Evolutionary conservation across 2,329 filamentous ascomycete species (phyloP).

Genomic region (Lasiodiplodia gonubiensis): DNA sequence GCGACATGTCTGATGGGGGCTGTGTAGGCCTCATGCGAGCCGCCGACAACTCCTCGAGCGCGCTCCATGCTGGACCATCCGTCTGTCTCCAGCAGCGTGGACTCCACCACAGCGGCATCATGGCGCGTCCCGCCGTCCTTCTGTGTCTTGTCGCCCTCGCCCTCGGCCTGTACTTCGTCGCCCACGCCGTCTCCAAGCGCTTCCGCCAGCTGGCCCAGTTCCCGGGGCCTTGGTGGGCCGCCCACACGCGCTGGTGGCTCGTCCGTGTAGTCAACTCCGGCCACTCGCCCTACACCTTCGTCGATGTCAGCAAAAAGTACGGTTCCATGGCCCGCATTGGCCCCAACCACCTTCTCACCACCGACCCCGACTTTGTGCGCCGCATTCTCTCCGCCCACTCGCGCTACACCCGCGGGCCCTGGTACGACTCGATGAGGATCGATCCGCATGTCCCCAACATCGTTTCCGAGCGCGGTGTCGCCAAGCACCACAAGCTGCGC

Average conservation of each 20-base stretch:
- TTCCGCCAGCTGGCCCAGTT: constrained; percentile 18
- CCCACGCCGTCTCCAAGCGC: constrained; percentile 1
- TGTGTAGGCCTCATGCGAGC: constrained; percentile 16
- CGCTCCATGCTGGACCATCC: constrained; percentile 2
- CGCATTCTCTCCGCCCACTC: constrained; percentile 51
- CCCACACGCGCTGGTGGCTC: constrained; percentile 20
- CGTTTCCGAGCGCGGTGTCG: constrained; percentile 44
- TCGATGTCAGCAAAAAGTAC: constrained; percentile 21
- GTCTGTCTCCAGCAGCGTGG: not conserved
- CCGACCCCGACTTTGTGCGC: constrained; percentile 53
- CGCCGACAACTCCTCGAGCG: constrained; percentile 21
- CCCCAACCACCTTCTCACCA: constrained; percentile 57
- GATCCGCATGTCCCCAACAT: constrained; percentile 50
- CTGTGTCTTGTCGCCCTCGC: constrained; percentile 3
- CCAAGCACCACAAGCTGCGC: constrained; percentile 47
- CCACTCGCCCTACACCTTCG: constrained; percentile 21
- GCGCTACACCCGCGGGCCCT: constrained; percentile 48
- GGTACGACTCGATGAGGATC: constrained; percentile 46
- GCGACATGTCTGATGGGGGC: constrained; percentile 24
- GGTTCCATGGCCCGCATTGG: constrained; percentile 53
- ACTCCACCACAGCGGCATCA: not conserved
- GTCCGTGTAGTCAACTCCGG: constrained; percentile 5
- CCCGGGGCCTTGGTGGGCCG: constrained; percentile 17
- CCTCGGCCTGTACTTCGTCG: constrained; percentile 2
- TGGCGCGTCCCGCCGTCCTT: constrained; percentile 1